A percentile compares a stretch with the other conserved stretches of the same genome.
These are phyloP conservation scores for Bonnemaisonia californica DNA, from an alignment of 31 red algal genomes.

Conservation along the genomic window DNA sequence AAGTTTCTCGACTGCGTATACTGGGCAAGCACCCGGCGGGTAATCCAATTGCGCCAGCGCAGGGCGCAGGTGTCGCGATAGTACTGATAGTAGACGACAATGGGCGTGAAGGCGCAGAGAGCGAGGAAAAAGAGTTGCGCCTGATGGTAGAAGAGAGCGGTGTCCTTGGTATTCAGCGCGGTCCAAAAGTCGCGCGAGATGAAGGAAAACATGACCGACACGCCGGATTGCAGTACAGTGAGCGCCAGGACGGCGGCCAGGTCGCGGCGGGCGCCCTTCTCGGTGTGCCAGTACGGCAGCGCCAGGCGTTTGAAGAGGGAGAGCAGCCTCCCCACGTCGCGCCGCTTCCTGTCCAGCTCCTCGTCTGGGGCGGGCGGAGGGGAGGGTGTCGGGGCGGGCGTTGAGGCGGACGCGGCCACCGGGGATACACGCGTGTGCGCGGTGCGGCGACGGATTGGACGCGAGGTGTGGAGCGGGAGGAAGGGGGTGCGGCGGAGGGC, in stretches of 20 bases:
- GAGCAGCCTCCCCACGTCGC: slow-evolving; percentile 64
- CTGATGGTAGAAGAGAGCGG: slow-evolving; percentile 80
- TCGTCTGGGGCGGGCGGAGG: neutral
- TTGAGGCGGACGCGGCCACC: too few species aligned
- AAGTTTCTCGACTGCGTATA: slow-evolving; percentile 75
- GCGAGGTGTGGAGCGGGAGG: too few species aligned
- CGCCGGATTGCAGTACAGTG: slow-evolving; percentile 75
- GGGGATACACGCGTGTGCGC: too few species aligned
- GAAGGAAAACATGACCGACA: slow-evolving; percentile 91
- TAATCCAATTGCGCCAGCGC: slow-evolving; percentile 94
- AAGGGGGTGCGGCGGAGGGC: too few species aligned
- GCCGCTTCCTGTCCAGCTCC: slow-evolving; percentile 33
- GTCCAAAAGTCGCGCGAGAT: slow-evolving; percentile 94
- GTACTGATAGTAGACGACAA: slow-evolving; percentile 84
- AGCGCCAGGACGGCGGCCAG: slow-evolving; percentile 76
- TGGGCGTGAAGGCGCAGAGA: slow-evolving; percentile 68
- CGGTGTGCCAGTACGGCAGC: slow-evolving; percentile 72
- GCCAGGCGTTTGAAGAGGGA: slow-evolving; percentile 79
- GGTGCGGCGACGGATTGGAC: neutral
- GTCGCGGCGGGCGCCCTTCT: slow-evolving; percentile 58
- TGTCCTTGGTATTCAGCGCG: slow-evolving; percentile 78
- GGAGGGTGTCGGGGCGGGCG: neutral
- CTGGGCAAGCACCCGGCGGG: slow-evolving; percentile 53
- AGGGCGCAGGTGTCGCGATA: slow-evolving; percentile 81
- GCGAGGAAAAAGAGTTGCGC: slow-evolving; percentile 60